Evolutionary conservation across 148 eudicot species (phyloP), one percentile per base, ranked within the genome.

Genomic region (Dysphania ambrosioides): DNA sequence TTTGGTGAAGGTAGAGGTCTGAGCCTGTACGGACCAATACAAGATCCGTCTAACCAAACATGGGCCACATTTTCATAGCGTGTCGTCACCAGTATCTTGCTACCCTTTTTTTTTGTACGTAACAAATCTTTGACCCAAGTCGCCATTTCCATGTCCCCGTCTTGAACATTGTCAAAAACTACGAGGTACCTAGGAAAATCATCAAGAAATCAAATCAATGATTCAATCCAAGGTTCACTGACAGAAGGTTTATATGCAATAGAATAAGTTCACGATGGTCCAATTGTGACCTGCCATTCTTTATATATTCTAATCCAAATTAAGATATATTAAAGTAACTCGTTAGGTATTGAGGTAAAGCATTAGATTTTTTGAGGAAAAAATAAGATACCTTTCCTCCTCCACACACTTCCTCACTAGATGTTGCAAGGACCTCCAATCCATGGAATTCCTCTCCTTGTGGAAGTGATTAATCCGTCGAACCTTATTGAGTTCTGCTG

Each of bases 1-100:
- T 64, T 56, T 0, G 55, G 66, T 3, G 13, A 5, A 35, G 76
- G 31, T 65, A 65, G 44, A 12, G 72, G 76, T 31, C 56, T 65
- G 27, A 78, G 76, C 41, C 57, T 63, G 23, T 71, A 71, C 41
- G 32, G 58, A 36, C 55, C 75, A 11, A 63, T 18, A 32, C 1
- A 13, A 6, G 56, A 51, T 1, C 66, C 78, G 6, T 71, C 79
- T 18, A 65, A n/a, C 75, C 82, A 75, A 7, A 30, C 12, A 9
- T 21, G 56, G 31, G 79, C 76, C 23, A 80, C 61, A 42, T 71
- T 71, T n/a, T 75, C 68, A 29, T 65, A 70, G 36, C 79, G 75
- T 2, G 82, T 80, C 24, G 79, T 80, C 59, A 80, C 26, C 6
- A 80, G 4, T 55, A 80, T 70, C 47, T 70, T 75, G 72, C 78